Conservation (phyloP, 2,329 filamentous ascomycete species). For the Calonectria henricotiae region DNA sequence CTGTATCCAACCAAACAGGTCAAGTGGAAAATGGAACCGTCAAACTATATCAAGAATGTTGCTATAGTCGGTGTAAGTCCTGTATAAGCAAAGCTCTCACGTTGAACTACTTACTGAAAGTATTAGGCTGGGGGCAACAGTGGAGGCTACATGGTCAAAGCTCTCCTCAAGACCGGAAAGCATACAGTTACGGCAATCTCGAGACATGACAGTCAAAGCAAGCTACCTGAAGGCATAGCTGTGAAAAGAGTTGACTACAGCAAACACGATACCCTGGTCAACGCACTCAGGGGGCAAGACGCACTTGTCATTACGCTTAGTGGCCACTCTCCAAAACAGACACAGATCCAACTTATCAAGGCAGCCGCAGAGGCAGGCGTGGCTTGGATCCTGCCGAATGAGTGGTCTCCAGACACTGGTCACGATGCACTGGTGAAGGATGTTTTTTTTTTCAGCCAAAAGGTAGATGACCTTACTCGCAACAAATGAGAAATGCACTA, state of each 20-base stretch:
- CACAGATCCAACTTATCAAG: slow-evolving; percentile 66
- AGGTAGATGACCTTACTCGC: neutral
- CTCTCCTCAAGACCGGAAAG: slow-evolving; percentile 64
- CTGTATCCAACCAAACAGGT: neutral
- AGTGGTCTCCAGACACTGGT: slow-evolving; percentile 56
- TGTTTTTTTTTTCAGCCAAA: slow-evolving; percentile 18
- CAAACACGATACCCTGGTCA: slow-evolving; percentile 62
- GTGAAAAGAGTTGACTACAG: slow-evolving; percentile 63
- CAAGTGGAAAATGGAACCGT: neutral
- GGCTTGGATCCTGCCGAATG: slow-evolving; percentile 67
- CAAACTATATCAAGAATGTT: slow-evolving; percentile 62
- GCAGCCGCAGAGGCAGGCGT: slow-evolving; percentile 72
- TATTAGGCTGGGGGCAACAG: slow-evolving; percentile 61
- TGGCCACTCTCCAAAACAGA: slow-evolving; percentile 61
- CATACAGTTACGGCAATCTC: slow-evolving; percentile 69
- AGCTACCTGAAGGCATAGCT: slow-evolving; percentile 63
- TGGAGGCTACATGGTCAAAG: slow-evolving; percentile 58
- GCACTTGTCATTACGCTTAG: slow-evolving; percentile 71
- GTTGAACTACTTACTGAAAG: slow-evolving; percentile 25
- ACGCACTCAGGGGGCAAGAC: slow-evolving; percentile 69
- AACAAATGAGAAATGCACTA: neutral
- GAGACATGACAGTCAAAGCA: slow-evolving; percentile 60
- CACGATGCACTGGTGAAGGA: slow-evolving; percentile 58
- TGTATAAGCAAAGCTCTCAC: too few relatives aligned
- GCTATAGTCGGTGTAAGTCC: slow-evolving; percentile 66